A percentile compares a stretch with the other conserved stretches of the same genome.
These are phyloP conservation scores for Jacaranda mimosifolia DNA, from an alignment of 257 asterid genomes.

Conservation along the genomic window DNA sequence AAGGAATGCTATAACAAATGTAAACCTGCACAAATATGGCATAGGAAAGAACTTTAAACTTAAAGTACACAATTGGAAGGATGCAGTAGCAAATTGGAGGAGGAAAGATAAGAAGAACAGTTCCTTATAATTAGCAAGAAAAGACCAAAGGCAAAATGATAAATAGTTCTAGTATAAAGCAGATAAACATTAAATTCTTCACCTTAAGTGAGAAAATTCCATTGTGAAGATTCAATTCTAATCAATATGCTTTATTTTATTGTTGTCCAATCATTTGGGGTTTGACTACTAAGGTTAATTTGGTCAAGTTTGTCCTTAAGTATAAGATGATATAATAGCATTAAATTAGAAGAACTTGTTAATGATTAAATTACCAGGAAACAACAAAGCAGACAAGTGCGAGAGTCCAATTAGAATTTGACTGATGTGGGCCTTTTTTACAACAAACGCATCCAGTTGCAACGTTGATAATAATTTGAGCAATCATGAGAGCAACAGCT, in stretches of 20 bases:
- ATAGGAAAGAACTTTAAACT: not conserved
- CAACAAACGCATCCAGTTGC: constrained; percentile 92
- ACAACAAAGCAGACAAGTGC: constrained; percentile 80
- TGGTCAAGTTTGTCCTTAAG: not conserved
- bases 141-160: not conserved
- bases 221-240: not conserved
- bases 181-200: not conserved
- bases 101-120: not conserved
- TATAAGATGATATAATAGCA: not conserved
- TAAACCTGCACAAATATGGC: constrained; percentile 65
- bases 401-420: constrained; percentile 71
- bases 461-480: constrained; percentile 74
- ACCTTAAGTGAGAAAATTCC: not conserved
- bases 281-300: too few relatives aligned
- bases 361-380: constrained; percentile 66
- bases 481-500: constrained; percentile 80
- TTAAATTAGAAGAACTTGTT: not conserved
- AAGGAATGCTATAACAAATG: constrained; percentile 84
- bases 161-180: not conserved
- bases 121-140: not conserved
- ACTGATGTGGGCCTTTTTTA: constrained; percentile 67
- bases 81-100: not conserved
- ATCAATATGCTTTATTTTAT: too few relatives aligned
- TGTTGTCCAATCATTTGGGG: too few relatives aligned
- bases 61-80: constrained; percentile 18